Evolutionary conservation across 495 filamentous ascomycete species (phyloP), one percentile per base, ranked within the genome.

Genomic region (Rhypophila decipiens): DNA sequence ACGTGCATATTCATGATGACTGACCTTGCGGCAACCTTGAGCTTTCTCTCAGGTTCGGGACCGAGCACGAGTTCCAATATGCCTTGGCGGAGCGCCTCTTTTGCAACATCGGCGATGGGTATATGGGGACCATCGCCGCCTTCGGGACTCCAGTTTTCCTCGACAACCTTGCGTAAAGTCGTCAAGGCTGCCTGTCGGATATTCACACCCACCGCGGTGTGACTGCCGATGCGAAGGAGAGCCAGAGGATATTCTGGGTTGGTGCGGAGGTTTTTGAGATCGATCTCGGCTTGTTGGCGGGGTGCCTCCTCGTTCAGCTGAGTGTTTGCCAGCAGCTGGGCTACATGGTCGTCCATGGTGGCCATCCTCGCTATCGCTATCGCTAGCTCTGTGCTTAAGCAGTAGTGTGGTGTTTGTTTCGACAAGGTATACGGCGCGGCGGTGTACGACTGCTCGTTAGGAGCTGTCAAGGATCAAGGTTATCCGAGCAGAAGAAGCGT

Each of bases 111-210:
- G 35, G 69, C 69, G 36, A 78, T 70, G 45, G 77, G 78, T 27
- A 87, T 85, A 47, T 78, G 76, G 58, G 79, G 84, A 33, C 85
- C 82, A 49, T 90, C 85, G 46, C 72, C 61, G 49, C 63, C 69
- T 7, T 71, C 70, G 29, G 68, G 70, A 50, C 64, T 70, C 93
- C 93, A 98, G 55, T 83, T 80, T 41, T 77, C 75, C 61, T 86
- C 73, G 45, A 96, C 85, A 64, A 91, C 88, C 33, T 77, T 80
- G 51, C 88, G 86, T 23, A 98, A 77, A n/a, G 77, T 71, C 15
- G 87, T 76, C 33, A 97, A 70, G 24, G 93, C 85, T 18, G 88
- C 74, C 67, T 96, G 93, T 49, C 93, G 84, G 42, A 93, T 76
- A 39, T 85, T 75, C 44, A 83, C 66, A 7, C 84, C 74, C 39